These are phyloP conservation scores for Blastomyces parvus DNA, from an alignment of 2,329 filamentous ascomycete species.

Conservation along the genomic window DNA sequence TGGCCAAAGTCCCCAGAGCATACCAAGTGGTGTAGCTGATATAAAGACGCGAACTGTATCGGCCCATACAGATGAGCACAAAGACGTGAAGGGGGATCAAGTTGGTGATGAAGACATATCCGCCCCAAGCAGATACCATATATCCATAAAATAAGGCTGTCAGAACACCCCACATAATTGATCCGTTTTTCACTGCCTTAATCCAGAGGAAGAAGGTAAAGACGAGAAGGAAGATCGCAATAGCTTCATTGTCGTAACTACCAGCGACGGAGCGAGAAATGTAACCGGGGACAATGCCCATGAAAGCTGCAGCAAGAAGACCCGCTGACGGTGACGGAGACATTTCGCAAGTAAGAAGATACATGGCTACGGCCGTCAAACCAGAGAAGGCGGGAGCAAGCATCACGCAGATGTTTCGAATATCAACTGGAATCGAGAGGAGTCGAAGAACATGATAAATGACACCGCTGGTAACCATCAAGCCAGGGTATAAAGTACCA, in stretches of 20 bases:
- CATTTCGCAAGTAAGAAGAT: conserved; percentile 96
- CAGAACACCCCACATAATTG: conserved; percentile 90
- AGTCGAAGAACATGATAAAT: conserved; percentile 92
- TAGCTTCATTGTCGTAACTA: conserved; percentile 98
- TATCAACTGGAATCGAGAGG: conserved; percentile 87
- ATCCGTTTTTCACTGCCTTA: conserved; percentile 93
- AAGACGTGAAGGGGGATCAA: conserved; percentile 89
- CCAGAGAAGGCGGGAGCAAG: conserved; percentile 92
- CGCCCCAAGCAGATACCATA: conserved; percentile 99
- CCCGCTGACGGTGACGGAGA: conserved; percentile 88
- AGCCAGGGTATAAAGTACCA: conserved; percentile 93
- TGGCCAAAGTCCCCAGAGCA: conserved; percentile 85
- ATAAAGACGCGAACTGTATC: conserved; percentile 88
- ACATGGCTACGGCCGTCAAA: conserved; percentile 82
- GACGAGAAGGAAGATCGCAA: conserved; percentile 95
- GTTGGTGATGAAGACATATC: conserved; percentile 99
- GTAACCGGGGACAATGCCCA: conserved; percentile 95
- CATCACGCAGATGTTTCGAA: conserved; percentile 96
- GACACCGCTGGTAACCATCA: conserved; percentile 97
- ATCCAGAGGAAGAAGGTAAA: conserved; percentile 99
- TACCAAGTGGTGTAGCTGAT: conserved; percentile 99
- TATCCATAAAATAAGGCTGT: conserved; percentile 97
- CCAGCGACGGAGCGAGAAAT: conserved; percentile 96
- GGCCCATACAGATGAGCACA: conserved; percentile 89
- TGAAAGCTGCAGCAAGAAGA: conserved; percentile 86